Evolutionary conservation across 768 basidiomycete genomes (phyloP), one percentile per base, ranked within the genome.

Genomic region (Boletus rubropictus): DNA sequence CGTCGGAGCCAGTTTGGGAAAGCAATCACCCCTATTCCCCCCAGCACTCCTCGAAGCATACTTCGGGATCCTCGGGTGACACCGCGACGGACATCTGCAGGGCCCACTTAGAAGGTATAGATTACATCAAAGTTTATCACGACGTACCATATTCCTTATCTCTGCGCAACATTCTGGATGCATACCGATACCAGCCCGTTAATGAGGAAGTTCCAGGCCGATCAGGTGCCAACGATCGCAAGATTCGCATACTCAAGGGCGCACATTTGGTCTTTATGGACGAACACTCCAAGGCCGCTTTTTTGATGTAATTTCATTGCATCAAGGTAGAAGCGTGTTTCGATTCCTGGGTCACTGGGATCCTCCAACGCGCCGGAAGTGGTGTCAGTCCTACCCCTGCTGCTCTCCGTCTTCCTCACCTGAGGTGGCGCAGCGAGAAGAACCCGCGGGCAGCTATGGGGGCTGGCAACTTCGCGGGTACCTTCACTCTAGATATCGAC

Each of bases 51-150:
- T 52, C 53, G 43, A 55, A 31, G 43, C 49, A 34, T 18, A 39
- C 51, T 27, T 6, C 32, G 34, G 48, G 20, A 17, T 47, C 46
- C 25, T 46, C 35, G 22, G 49, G 55, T 24, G 46, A 35, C 18
- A 50, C 51, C 20, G 36, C 52, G 33, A 29, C 48, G 31, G 59
- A 59, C 22, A 42, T 57, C 14, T 52, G 49, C 51, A 51, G 24
- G 25, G 44, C 51, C 10, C 56, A 56, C 17, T 45, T 75, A 40
- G 64, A 65, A 31, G 47, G 48, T 7, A 57, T 68, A 36, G 80
- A 82, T 55, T 68, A 77, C 53, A 74, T 83, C 66, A 81, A 79
- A 59, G 61, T 83, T 28, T 81, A 80, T 59, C 80, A 81, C 55
- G 79, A 81, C 51, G 70, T 73, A 25, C 51, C 59, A 31, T 66